These are phyloP conservation scores for Eucalyptus sideroxylon DNA, from an alignment of 345 rosid species.

Conservation along the genomic window DNA sequence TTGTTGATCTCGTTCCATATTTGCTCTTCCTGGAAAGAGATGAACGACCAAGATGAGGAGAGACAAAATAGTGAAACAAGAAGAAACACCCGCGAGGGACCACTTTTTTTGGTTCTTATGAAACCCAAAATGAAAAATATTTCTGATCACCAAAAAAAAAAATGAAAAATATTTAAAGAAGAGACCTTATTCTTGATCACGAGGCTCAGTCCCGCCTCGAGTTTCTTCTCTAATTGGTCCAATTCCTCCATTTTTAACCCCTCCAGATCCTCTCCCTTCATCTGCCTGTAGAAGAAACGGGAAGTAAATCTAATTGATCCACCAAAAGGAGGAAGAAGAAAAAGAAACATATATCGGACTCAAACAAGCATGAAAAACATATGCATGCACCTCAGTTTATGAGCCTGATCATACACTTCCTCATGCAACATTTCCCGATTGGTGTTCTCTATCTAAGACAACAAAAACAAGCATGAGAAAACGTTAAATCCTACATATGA, in stretches of 20 bases:
- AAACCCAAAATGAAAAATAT: not conserved
- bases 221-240: not conserved
- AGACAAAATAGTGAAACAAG: not conserved
- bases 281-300: not conserved
- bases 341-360: not conserved
- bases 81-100: not conserved
- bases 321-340: not conserved
- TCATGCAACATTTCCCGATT: not conserved
- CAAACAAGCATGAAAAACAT: not conserved
- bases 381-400: not conserved
- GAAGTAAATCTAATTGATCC: not conserved
- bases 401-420: not conserved
- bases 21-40: not conserved
- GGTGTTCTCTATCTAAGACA: not conserved
- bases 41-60: not conserved
- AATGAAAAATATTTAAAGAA: not conserved
- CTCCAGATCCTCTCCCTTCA: slow-evolving; percentile 14
- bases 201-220: not conserved
- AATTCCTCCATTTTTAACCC: slow-evolving; percentile 9
- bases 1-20: not conserved
- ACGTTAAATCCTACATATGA: not conserved
- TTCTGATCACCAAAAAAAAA: not conserved
- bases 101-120: not conserved
- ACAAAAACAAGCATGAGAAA: not conserved
- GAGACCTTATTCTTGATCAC: slow-evolving; percentile 1